These are phyloP conservation scores for Sanghuangporus sanghuang DNA, from an alignment of 1,284 basidiomycete genomes.

Conservation along the genomic window DNA sequence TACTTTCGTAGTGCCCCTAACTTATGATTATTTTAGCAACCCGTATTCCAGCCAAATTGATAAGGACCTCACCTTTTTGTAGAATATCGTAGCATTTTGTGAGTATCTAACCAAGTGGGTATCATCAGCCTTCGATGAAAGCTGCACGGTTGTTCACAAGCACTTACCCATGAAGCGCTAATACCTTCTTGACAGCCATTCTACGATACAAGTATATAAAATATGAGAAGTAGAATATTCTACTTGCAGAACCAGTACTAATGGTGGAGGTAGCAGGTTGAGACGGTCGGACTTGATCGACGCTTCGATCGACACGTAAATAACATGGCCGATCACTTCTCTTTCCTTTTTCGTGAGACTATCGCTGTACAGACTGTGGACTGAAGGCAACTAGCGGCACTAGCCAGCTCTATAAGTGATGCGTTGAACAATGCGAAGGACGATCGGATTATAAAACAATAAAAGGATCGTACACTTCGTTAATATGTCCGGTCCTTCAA, in stretches of 20 bases:
- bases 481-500: too few relatives aligned
- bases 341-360: too few relatives aligned
- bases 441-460: too few relatives aligned
- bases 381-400: too few relatives aligned
- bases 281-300: neutral
- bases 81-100: constrained; percentile 77
- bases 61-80: constrained; percentile 60
- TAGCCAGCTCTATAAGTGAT: too few relatives aligned
- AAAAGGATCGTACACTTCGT: too few relatives aligned
- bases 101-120: constrained; percentile 55
- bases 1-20: constrained; percentile 72
- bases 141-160: neutral
- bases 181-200: constrained; percentile 31
- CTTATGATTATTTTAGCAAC: constrained; percentile 32
- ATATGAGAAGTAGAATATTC: neutral
- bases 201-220: neutral
- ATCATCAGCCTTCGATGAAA: constrained; percentile 16
- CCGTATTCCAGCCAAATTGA: neutral
- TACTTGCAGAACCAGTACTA: neutral
- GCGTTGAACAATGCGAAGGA: too few relatives aligned
- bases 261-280: neutral
- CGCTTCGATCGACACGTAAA: neutral
- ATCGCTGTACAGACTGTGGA: too few relatives aligned
- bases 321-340: too few relatives aligned
- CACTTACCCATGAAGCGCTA: constrained; percentile 55